These are phyloP conservation scores for Tetrastigma voinierianum DNA, from an alignment of 164 flowering plant genomes.

Conservation along the genomic window DNA sequence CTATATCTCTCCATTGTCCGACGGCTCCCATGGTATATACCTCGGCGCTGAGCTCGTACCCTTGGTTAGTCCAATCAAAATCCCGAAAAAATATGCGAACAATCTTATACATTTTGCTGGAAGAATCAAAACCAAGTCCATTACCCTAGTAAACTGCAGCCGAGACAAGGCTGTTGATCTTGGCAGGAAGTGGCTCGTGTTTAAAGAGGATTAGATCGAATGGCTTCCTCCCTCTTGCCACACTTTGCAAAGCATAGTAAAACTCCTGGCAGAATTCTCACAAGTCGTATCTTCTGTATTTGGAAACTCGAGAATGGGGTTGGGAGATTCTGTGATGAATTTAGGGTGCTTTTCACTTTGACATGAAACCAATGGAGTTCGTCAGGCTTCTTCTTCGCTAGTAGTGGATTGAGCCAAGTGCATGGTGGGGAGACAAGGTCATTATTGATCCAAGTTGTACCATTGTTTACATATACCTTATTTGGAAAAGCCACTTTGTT, in stretches of 20 bases:
- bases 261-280: conserved; percentile 8
- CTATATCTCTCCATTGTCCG: background rate
- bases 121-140: conserved; percentile 10
- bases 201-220: background rate
- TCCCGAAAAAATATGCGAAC: background rate
- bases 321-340: too few species aligned
- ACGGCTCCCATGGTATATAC: conserved; percentile 5
- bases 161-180: background rate
- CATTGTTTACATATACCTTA: too few species aligned
- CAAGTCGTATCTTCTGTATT: too few species aligned
- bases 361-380: too few species aligned
- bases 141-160: background rate
- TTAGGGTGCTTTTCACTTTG: too few species aligned
- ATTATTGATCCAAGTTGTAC: too few species aligned
- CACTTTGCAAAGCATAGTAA: conserved; percentile 6
- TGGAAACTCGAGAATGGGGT: too few species aligned
- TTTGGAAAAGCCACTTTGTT: too few species aligned
- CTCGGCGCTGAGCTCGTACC: background rate
- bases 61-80: background rate
- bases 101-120: conserved; percentile 4
- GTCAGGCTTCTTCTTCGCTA: too few species aligned
- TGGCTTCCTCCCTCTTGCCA: background rate
- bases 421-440: too few species aligned
- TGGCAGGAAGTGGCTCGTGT: background rate
- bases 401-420: too few species aligned